Evolutionary conservation across 2,329 filamentous ascomycete species (phyloP).

Genomic region (Neonectria neomacrospora): DNA sequence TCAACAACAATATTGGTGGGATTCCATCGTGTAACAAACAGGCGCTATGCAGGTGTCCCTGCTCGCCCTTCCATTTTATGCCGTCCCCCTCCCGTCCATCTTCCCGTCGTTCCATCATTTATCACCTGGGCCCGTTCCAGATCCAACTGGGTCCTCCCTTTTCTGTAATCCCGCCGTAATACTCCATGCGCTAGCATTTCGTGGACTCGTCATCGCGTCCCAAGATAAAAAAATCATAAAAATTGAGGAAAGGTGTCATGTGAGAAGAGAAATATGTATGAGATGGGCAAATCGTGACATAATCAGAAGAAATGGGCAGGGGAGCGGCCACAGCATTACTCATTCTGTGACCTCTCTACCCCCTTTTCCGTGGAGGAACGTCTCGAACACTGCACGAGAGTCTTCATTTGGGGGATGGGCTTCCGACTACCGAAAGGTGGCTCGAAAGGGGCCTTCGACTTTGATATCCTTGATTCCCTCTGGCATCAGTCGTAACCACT

Average conservation of each 20-base stretch:
- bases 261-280: constrained; percentile 27
- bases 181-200: constrained; percentile 41
- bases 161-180: constrained; percentile 35
- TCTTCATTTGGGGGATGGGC: background rate
- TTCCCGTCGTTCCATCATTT: constrained; percentile 32
- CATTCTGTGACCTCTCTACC: background rate
- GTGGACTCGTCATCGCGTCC: constrained; percentile 39
- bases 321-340: constrained; percentile 1
- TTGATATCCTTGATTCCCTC: constrained; percentile 66
- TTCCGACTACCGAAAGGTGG: constrained; percentile 38
- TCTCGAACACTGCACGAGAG: background rate
- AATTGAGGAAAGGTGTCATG: constrained; percentile 22
- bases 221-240: constrained; percentile 31
- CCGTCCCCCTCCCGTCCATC: constrained; percentile 31
- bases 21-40: constrained; percentile 23
- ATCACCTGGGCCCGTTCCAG: constrained; percentile 31
- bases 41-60: constrained; percentile 32
- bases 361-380: background rate
- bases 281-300: constrained; percentile 18
- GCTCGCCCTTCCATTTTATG: constrained; percentile 25
- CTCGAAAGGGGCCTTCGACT: constrained; percentile 62
- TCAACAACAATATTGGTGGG: constrained; percentile 2
- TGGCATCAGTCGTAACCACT: constrained; percentile 69
- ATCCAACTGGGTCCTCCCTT: constrained; percentile 29
- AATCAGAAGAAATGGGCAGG: background rate